Evolutionary conservation across 2,329 filamentous ascomycete genomes (phyloP).

Genomic region (Setomelanomma holmii): DNA sequence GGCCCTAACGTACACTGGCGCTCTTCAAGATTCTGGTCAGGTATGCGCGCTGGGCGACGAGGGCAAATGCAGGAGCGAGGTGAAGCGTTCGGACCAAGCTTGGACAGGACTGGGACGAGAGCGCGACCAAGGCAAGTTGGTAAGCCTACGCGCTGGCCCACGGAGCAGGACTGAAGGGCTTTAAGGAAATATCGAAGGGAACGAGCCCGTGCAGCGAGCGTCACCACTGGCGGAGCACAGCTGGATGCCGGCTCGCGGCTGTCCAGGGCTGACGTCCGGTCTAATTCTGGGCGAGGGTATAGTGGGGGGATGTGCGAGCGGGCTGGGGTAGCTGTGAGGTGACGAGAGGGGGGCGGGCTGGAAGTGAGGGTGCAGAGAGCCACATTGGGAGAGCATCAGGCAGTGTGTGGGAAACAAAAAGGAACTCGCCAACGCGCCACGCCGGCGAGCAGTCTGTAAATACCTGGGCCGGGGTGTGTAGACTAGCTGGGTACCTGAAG

Average conservation of each 20-base stretch:
- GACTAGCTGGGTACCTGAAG: slow-evolving; percentile 37
- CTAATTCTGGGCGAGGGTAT: slow-evolving; percentile 32
- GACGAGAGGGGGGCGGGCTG: slow-evolving; percentile 19
- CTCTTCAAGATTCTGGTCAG: slow-evolving; percentile 33
- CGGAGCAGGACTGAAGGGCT: slow-evolving; percentile 24
- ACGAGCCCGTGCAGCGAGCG: slow-evolving; percentile 31
- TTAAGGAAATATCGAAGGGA: slow-evolving; percentile 24
- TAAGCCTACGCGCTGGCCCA: slow-evolving; percentile 33
- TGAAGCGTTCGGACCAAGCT: slow-evolving; percentile 47
- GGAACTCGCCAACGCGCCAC: slow-evolving; percentile 40
- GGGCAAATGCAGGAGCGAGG: slow-evolving; percentile 39
- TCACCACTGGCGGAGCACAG: slow-evolving; percentile 25
- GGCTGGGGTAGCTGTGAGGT: slow-evolving; percentile 28
- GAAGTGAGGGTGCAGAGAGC: slow-evolving; percentile 32
- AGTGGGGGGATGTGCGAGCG: slow-evolving; percentile 31
- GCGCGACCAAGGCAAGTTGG: slow-evolving; percentile 34
- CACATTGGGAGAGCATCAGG: slow-evolving; percentile 40
- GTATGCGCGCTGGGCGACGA: slow-evolving; percentile 38
- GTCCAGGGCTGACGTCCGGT: slow-evolving; percentile 32
- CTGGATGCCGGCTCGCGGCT: slow-evolving; percentile 26
- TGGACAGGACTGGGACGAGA: slow-evolving; percentile 40
- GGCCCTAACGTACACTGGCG: slow-evolving; percentile 40
- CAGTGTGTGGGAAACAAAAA: slow-evolving; percentile 38
- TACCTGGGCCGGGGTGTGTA: slow-evolving; percentile 33
- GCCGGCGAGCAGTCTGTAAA: slow-evolving; percentile 41